phyloP scores from a whole-genome alignment of 306 rosid species.

The Vicia faba region DNA sequence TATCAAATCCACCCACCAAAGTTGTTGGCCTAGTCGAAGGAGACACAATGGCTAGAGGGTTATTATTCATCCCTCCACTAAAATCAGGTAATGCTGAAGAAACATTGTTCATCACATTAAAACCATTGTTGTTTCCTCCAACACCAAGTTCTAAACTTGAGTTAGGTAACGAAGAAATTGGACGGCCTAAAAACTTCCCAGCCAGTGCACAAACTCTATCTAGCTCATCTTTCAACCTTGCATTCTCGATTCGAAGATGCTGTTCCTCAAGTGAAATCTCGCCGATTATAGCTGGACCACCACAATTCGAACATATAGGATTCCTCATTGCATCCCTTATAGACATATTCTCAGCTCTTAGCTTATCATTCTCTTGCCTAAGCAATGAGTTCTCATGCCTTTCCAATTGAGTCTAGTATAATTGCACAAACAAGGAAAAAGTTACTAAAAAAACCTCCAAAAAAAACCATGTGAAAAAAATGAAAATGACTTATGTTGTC shows the following conservation, averaged over 20 bases:
- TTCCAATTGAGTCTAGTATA: slow-evolving; percentile 86
- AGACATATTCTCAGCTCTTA: slow-evolving; percentile 91
- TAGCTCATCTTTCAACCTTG: slow-evolving; percentile 82
- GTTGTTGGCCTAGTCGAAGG: slow-evolving; percentile 33
- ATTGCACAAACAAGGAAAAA: slow-evolving; percentile 37
- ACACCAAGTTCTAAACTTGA: slow-evolving; percentile 91
- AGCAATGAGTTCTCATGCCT: slow-evolving; percentile 88
- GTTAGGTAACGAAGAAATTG: slow-evolving; percentile 70
- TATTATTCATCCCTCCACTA: slow-evolving; percentile 53
- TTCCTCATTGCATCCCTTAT: slow-evolving; percentile 94
- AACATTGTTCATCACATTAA: slow-evolving; percentile 52
- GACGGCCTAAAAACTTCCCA: slow-evolving; percentile 84
- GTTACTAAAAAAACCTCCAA: not conserved
- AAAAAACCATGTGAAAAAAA: slow-evolving; percentile 16
- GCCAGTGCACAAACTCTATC: slow-evolving; percentile 89
- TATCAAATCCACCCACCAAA: slow-evolving; percentile 46
- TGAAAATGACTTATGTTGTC: slow-evolving; percentile 14
- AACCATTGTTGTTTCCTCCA: slow-evolving; percentile 74
- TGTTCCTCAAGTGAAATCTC: slow-evolving; percentile 91
- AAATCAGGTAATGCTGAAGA: slow-evolving; percentile 66
- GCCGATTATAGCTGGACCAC: slow-evolving; percentile 81
- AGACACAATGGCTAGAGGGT: slow-evolving; percentile 49
- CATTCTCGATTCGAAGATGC: slow-evolving; percentile 85
- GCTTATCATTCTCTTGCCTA: slow-evolving; percentile 93
- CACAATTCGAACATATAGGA: slow-evolving; percentile 90